Conservation (phyloP, 2,329 filamentous ascomycete genomes). For the Botrytis fabae region DNA sequence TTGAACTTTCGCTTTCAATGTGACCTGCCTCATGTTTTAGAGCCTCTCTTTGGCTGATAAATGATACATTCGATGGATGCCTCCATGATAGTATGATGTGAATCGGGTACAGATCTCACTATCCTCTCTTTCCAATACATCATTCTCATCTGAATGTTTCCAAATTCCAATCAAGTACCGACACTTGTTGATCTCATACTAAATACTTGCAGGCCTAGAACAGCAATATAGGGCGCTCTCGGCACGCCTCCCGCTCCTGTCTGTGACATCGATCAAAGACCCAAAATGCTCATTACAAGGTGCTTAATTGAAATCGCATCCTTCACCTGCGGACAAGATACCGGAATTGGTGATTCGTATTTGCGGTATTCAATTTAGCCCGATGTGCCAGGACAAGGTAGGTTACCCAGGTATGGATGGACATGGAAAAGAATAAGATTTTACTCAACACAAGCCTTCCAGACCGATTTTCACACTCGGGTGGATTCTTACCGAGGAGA, state of each 20-base stretch:
- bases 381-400: too few relatives aligned
- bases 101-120: slow-evolving; percentile 12
- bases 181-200: slow-evolving; percentile 10
- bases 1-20: neutral
- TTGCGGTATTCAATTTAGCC: neutral
- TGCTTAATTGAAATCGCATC: neutral
- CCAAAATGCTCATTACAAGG: neutral
- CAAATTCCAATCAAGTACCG: neutral
- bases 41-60: neutral
- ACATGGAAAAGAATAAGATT: neutral
- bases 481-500: neutral
- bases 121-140: neutral
- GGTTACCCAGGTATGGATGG: neutral
- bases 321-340: neutral
- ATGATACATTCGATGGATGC: neutral
- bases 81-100: neutral
- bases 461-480: neutral
- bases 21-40: neutral
- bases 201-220: neutral
- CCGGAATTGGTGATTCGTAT: neutral
- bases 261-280: neutral
- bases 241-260: neutral
- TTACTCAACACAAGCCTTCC: neutral
- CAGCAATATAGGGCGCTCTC: neutral
- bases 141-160: neutral